phyloP scores from a whole-genome alignment of 148 eudicot species.

The Rhododendron griersonianum region DNA sequence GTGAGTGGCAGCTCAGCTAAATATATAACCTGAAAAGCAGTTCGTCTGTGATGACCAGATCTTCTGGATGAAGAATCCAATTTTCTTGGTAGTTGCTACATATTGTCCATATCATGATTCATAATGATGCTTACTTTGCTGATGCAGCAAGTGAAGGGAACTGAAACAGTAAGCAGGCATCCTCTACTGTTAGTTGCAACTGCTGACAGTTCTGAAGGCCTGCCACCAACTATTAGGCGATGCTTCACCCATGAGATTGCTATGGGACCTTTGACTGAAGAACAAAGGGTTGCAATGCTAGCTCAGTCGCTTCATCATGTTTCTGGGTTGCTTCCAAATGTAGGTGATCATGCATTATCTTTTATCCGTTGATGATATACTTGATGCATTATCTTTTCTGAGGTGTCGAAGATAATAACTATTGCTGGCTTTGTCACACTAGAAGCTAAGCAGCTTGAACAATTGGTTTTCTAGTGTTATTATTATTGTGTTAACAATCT shows the following conservation, averaged over 20 bases:
- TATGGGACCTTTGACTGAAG: slow-evolving; percentile 78
- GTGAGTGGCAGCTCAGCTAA: background rate
- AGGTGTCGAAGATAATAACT: background rate
- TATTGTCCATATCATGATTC: background rate
- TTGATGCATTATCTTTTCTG: background rate
- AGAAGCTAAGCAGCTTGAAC: background rate
- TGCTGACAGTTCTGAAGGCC: slow-evolving; percentile 80
- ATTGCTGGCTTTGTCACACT: background rate
- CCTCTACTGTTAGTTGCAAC: slow-evolving; percentile 67
- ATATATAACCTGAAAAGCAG: background rate
- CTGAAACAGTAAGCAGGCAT: slow-evolving; percentile 40
- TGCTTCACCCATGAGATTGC: slow-evolving; percentile 93
- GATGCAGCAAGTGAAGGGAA: slow-evolving; percentile 39
- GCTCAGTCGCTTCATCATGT: slow-evolving; percentile 54
- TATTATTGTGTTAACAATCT: background rate
- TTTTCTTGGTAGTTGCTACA: background rate
- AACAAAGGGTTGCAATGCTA: slow-evolving; percentile 73
- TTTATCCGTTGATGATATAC: background rate
- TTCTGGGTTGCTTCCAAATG: slow-evolving; percentile 53
- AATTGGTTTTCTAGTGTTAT: background rate
- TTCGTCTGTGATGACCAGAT: background rate
- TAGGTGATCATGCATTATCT: slow-evolving; percentile 32
- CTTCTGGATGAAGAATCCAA: background rate
- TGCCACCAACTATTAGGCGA: slow-evolving; percentile 82
- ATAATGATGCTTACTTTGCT: slow-evolving; percentile 13